These are phyloP conservation scores for Neoboletus brunneissimus DNA, from an alignment of 768 basidiomycete species.

Conservation along the genomic window DNA sequence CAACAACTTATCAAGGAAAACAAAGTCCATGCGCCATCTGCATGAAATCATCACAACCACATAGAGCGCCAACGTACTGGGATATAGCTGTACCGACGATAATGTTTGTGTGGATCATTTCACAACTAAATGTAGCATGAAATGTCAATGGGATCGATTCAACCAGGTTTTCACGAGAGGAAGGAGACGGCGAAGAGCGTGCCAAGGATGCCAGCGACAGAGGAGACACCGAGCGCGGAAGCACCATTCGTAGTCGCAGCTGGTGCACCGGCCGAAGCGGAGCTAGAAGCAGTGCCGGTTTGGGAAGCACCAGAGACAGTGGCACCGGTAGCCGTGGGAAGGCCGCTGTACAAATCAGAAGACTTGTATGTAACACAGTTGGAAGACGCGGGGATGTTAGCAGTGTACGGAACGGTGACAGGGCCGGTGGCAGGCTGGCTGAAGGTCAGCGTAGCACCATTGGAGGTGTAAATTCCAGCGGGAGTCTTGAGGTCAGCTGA, in stretches of 20 bases:
- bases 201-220: slow-evolving; percentile 33
- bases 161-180: slow-evolving; percentile 32
- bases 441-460: slow-evolving; percentile 43
- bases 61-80: neutral
- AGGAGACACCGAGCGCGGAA: slow-evolving; percentile 29
- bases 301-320: slow-evolving; percentile 9
- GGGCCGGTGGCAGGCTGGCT: slow-evolving; percentile 39
- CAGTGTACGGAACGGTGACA: slow-evolving; percentile 39
- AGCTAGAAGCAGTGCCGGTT: slow-evolving; percentile 9
- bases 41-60: slow-evolving; percentile 4
- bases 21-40: slow-evolving; percentile 8
- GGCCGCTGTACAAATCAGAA: slow-evolving; percentile 33
- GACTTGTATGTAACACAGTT: slow-evolving; percentile 42
- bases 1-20: neutral
- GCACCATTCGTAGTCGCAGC: slow-evolving; percentile 22
- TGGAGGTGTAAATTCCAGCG: slow-evolving; percentile 49
- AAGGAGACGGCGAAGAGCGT: slow-evolving; percentile 37
- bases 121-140: slow-evolving; percentile 1
- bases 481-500: slow-evolving; percentile 59
- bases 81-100: neutral
- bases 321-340: slow-evolving; percentile 11
- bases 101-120: slow-evolving; percentile 1
- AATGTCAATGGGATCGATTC: neutral
- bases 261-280: slow-evolving; percentile 15
- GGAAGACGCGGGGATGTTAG: slow-evolving; percentile 40